Evolutionary conservation across 345 rosid species (phyloP), one percentile per base, ranked within the genome.

Genomic region (Gossypium anomalum): DNA sequence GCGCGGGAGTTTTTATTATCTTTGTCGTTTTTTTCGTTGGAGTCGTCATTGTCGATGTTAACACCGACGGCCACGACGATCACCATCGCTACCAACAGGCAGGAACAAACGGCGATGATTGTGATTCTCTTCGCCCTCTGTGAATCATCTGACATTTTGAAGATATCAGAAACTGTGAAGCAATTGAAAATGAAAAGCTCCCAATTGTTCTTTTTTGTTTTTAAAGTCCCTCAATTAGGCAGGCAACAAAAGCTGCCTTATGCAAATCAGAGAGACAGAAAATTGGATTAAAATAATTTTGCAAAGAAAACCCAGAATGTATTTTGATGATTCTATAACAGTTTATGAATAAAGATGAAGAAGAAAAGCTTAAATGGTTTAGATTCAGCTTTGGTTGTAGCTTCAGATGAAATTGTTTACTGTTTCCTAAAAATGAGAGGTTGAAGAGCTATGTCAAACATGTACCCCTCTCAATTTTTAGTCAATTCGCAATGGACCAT

Each of bases 51-150:
- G 49, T 62, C 80, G 10, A 68, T 44, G 60, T 27, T 71, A 22
- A 87, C 77, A 1, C 92, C 83, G 2, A 86, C 71, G 0, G 89
- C 75, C 14, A 88, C 90, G 0, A 90, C 92, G 1, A 85, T 74
- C 73, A 86, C 88, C 86, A 85, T 79, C 5, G 87, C 82, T 49
- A 85, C 82, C 20, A 88, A 78, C 45, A 93, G 85, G 72, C 81
- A 48, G 17, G 90, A 79, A 59, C 86, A 87, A 57, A 85, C 67
- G 13, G 78, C 86, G 34, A 83, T 82, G 1, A 80, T 43, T 17
- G 78, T 78, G 19, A 83, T 15, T 72, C 89, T 83, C 86, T 72
- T 91, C 72, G 82, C 83, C 73, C 65, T 87, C 64, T 76, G 71
- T 59, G 0, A 19, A 60, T 59, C 67, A 11, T 60, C 76, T 3